These are phyloP conservation scores for Salix dunnii DNA, from an alignment of 345 rosid genomes.

Conservation along the genomic window DNA sequence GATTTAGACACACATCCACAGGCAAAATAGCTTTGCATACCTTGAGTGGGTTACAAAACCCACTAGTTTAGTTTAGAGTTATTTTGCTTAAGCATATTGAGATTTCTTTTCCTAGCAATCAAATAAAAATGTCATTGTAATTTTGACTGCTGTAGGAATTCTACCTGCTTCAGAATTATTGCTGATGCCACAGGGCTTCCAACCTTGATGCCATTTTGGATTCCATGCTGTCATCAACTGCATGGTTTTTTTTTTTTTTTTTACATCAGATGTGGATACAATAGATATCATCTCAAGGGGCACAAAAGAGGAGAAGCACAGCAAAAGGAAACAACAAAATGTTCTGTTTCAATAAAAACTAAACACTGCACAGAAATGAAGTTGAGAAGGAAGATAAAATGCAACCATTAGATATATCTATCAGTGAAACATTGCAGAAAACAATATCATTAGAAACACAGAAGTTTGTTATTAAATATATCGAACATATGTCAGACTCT, in stretches of 20 bases:
- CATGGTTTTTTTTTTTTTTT: slow-evolving; percentile 27
- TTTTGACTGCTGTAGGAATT: not conserved
- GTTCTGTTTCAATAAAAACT: not conserved
- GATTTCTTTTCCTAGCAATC: not conserved
- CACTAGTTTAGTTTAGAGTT: not conserved
- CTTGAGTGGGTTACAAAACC: not conserved
- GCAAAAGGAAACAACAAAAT: too few species aligned
- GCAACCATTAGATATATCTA: not conserved
- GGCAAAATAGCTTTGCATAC: not conserved
- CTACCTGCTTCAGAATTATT: slow-evolving; percentile 58
- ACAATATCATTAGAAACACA: too few species aligned
- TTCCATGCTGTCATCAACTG: slow-evolving; percentile 73
- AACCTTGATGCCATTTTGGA: slow-evolving; percentile 41
- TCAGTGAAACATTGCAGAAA: not conserved
- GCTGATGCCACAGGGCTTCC: slow-evolving; percentile 64
- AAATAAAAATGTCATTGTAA: not conserved
- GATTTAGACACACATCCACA: not conserved
- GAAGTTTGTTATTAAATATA: not conserved
- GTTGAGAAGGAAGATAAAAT: not conserved
- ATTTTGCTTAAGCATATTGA: not conserved
- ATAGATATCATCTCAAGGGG: not conserved
- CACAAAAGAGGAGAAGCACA: not conserved
- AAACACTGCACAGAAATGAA: not conserved
- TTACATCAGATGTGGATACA: too few species aligned
- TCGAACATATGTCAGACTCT: not conserved